These are phyloP conservation scores for Cercospora sp. DNA, from an alignment of 2,329 filamentous ascomycete species.

Conservation along the genomic window DNA sequence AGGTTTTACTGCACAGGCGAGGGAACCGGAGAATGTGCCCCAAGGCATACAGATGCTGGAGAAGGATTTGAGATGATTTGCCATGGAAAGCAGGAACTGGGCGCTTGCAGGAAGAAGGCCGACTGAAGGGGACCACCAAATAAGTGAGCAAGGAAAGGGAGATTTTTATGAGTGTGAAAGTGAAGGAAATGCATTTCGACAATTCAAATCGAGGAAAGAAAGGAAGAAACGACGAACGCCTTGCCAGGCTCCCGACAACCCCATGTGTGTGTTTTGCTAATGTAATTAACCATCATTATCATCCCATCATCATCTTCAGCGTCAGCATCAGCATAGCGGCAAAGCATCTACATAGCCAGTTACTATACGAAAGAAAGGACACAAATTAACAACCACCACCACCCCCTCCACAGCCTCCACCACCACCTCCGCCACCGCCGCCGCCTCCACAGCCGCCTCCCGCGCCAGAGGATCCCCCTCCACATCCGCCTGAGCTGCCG, in stretches of 20 bases:
- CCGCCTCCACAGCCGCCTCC: conserved; percentile 17
- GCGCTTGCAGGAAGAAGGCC: conserved; percentile 4
- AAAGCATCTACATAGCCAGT: background rate
- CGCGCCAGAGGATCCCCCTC: conserved; percentile 8
- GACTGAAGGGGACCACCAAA: background rate
- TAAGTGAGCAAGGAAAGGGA: background rate
- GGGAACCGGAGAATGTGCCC: conserved; percentile 11
- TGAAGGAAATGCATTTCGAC: background rate
- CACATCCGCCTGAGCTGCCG: conserved; percentile 12
- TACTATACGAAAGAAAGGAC: background rate
- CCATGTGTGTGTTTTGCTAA: conserved; percentile 1
- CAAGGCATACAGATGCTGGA: background rate
- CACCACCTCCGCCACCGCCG: conserved; percentile 16
- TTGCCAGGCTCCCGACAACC: background rate
- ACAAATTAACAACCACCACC: background rate
- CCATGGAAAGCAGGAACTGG: conserved; percentile 14
- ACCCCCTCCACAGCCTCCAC: conserved; percentile 8
- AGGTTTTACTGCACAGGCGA: conserved; percentile 17
- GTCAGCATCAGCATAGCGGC: background rate
- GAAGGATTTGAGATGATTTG: conserved; percentile 14
- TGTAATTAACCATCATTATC: background rate
- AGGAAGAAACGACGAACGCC: background rate
- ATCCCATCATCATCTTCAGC: background rate
- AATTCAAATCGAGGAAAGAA: background rate
- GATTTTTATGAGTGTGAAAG: background rate